These are phyloP conservation scores for Trichomonas vaginalis DNA, from an alignment of 208 protist species.

Conservation along the genomic window DNA sequence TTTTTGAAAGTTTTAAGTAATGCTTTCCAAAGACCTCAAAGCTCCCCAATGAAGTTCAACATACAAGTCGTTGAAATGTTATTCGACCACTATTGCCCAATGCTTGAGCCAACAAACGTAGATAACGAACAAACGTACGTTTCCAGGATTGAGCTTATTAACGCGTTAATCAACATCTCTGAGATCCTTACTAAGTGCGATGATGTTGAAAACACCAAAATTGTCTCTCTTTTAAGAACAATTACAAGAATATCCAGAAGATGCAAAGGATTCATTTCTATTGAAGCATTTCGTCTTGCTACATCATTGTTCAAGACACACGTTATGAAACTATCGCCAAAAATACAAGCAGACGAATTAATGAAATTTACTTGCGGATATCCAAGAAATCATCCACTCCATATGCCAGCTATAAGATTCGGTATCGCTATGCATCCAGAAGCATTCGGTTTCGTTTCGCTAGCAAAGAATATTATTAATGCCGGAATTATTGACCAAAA, in stretches of 20 bases:
- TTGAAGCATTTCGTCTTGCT: not conserved
- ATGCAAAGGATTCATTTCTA: not conserved
- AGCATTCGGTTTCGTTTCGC: not conserved
- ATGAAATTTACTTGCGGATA: not conserved
- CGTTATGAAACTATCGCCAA: not conserved
- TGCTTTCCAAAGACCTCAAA: not conserved
- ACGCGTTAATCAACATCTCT: not conserved
- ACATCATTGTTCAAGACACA: not conserved
- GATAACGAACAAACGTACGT: not conserved
- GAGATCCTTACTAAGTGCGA: not conserved
- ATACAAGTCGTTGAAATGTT: not conserved
- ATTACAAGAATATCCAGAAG: not conserved
- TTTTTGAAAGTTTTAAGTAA: not conserved
- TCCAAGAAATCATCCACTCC: not conserved
- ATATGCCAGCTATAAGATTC: not conserved
- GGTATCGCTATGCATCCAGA: not conserved
- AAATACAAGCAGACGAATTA: not conserved
- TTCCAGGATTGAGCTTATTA: not conserved
- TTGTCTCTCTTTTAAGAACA: not conserved
- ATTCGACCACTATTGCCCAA: slow-evolving; percentile 9
- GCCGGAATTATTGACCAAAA: not conserved
- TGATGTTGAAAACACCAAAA: not conserved
- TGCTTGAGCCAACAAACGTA: not conserved
- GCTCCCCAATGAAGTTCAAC: not conserved
- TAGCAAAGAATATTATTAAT: not conserved